Conservation (phyloP, 768 basidiomycete genomes). For the Hygrophorus pudorinus region DNA sequence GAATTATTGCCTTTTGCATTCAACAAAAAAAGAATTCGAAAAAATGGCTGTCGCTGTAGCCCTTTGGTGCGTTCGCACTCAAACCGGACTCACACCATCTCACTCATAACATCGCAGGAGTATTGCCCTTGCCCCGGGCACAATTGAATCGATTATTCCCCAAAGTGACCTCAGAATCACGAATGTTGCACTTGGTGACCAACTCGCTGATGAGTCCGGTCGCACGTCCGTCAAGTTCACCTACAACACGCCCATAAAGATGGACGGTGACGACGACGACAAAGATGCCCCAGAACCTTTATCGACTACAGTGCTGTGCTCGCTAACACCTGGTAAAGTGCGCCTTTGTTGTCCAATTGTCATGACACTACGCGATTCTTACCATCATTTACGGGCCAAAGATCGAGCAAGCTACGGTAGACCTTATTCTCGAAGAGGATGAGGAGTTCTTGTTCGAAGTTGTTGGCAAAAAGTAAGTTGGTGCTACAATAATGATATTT, state of each 20-base stretch:
- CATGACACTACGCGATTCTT: conserved; percentile 2
- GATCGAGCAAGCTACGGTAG: conserved; percentile 69
- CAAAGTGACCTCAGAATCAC: conserved; percentile 69
- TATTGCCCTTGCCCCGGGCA: conserved; percentile 44
- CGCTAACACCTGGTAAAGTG: conserved; percentile 78
- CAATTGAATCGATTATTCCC: conserved; percentile 46
- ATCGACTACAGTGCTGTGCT: conserved; percentile 56
- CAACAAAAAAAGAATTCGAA: not conserved
- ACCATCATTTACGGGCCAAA: conserved; percentile 18
- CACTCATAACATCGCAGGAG: conserved; percentile 37
- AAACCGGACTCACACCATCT: conserved; percentile 2
- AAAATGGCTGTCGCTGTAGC: conserved; percentile 55
- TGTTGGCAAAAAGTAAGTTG: conserved; percentile 70
- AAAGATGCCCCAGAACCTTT: conserved; percentile 23
- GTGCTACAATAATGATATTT: not conserved
- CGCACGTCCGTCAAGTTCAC: conserved; percentile 62
- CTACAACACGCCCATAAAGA: conserved; percentile 30
- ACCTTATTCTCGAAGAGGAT: conserved; percentile 61
- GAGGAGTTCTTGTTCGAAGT: conserved; percentile 59
- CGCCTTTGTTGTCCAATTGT: conserved; percentile 10
- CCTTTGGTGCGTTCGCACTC: conserved; percentile 43
- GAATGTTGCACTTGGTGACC: conserved; percentile 72
- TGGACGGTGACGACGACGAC: conserved; percentile 36
- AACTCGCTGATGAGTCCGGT: conserved; percentile 47
- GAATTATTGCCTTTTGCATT: not conserved